These are phyloP conservation scores for Clarireedia paspali DNA, from an alignment of 2,329 filamentous ascomycete genomes.

Conservation along the genomic window DNA sequence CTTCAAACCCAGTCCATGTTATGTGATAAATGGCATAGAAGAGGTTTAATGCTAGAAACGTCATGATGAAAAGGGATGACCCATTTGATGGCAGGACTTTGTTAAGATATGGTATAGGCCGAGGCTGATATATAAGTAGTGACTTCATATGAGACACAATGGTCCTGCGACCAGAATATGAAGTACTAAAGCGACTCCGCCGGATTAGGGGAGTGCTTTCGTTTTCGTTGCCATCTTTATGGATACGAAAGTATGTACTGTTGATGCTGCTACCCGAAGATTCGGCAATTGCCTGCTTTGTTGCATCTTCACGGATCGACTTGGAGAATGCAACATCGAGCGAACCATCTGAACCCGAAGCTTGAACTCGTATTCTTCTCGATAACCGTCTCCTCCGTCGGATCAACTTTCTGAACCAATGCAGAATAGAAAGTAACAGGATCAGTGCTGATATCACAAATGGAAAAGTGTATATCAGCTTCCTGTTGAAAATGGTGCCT, in stretches of 20 bases:
- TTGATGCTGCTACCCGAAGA: slow-evolving; percentile 23
- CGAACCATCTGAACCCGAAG: background rate
- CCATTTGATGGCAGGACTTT: slow-evolving; percentile 50
- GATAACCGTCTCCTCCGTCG: slow-evolving; percentile 17
- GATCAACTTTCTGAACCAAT: slow-evolving; percentile 18
- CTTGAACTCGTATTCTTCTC: slow-evolving; percentile 5
- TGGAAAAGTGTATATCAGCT: slow-evolving; percentile 1
- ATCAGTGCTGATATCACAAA: background rate
- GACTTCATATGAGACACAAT: slow-evolving; percentile 17
- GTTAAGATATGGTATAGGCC: slow-evolving; percentile 47
- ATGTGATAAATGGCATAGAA: slow-evolving; percentile 50
- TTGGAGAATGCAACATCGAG: slow-evolving; percentile 9
- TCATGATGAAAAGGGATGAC: slow-evolving; percentile 42
- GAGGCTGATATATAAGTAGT: slow-evolving; percentile 48
- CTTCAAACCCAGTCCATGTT: slow-evolving; percentile 38
- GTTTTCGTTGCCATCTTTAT: slow-evolving; percentile 10
- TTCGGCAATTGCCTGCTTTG: slow-evolving; percentile 9
- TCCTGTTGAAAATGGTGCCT: background rate
- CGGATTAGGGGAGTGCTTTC: slow-evolving; percentile 23
- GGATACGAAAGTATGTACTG: slow-evolving; percentile 15
- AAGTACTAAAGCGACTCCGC: background rate
- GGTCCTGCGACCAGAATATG: slow-evolving; percentile 3
- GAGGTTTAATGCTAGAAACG: slow-evolving; percentile 45
- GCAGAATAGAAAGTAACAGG: slow-evolving; percentile 11
- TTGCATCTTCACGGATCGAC: slow-evolving; percentile 11